A percentile compares a stretch with the other conserved stretches of the same genome.
These are phyloP conservation scores for Sarcodon sp. DNA, from an alignment of 768 basidiomycete genomes.

Conservation along the genomic window DNA sequence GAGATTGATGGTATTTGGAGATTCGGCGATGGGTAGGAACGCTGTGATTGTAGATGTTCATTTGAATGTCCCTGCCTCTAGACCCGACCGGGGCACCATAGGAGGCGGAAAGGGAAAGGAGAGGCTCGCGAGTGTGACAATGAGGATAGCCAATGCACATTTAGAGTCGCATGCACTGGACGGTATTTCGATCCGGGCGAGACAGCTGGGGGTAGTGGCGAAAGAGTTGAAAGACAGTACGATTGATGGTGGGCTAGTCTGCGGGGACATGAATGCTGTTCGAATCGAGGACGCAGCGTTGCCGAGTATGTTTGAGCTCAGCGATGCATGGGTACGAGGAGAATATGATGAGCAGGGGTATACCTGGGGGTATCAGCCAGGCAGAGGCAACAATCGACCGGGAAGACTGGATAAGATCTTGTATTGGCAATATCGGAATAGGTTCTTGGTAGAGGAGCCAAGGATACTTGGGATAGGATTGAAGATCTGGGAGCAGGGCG, in stretches of 20 bases:
- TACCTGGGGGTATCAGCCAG: slow-evolving; percentile 66
- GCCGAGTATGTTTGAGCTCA: slow-evolving; percentile 31
- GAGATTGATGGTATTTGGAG: slow-evolving; percentile 38
- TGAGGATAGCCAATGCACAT: slow-evolving; percentile 64
- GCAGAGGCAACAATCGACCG: slow-evolving; percentile 18
- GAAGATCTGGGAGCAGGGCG: slow-evolving; percentile 22
- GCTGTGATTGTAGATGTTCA: slow-evolving; percentile 47
- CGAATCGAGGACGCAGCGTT: slow-evolving; percentile 28
- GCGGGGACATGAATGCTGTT: slow-evolving; percentile 68
- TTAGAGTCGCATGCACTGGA: slow-evolving; percentile 49
- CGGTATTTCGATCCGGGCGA: slow-evolving; percentile 24
- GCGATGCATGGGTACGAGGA: slow-evolving; percentile 44
- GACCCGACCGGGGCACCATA: not conserved
- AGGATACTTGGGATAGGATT: slow-evolving; percentile 43
- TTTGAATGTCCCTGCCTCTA: slow-evolving; percentile 23
- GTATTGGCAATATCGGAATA: slow-evolving; percentile 34
- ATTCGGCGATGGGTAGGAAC: slow-evolving; percentile 36
- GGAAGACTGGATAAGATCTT: slow-evolving; percentile 57
- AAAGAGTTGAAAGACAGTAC: slow-evolving; percentile 31
- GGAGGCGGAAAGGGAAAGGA: not conserved
- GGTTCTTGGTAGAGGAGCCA: slow-evolving; percentile 40
- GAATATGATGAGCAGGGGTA: slow-evolving; percentile 30
- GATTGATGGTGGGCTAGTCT: slow-evolving; percentile 46
- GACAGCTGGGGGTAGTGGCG: slow-evolving; percentile 41
- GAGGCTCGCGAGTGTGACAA: slow-evolving; percentile 24